A percentile compares a stretch with the other conserved stretches of the same genome.
Evolutionary conservation across 768 basidiomycete species (phyloP).

Genomic region (Podaxis sp.): DNA sequence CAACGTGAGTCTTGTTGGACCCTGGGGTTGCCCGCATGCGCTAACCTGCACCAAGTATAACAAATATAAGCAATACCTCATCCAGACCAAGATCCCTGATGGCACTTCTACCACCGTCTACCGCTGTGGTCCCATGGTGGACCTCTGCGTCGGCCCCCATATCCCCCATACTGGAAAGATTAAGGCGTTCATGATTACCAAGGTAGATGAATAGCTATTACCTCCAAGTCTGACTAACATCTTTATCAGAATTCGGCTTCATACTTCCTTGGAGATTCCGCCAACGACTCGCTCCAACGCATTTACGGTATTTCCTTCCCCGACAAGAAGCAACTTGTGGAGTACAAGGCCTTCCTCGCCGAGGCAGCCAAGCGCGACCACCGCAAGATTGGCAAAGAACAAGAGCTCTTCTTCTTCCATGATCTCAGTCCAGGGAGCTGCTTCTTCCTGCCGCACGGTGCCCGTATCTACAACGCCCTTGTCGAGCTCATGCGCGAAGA

Average conservation of each 20-base stretch:
- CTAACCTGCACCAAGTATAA: conserved; percentile 72
- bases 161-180: conserved; percentile 98
- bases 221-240: not conserved
- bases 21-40: conserved; percentile 8
- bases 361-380: conserved; percentile 99
- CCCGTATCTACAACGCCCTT: conserved; percentile 93
- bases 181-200: conserved; percentile 96
- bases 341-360: conserved; percentile 93
- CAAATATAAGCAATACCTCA: conserved; percentile 96
- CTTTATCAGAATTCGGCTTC: conserved; percentile 86
- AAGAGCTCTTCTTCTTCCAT: conserved; percentile 99
- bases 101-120: conserved; percentile 97
- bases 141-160: conserved; percentile 95
- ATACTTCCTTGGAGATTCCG: conserved; percentile 93
- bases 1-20: conserved; percentile 50
- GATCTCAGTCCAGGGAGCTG: conserved; percentile 93
- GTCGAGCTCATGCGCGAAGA: conserved; percentile 92
- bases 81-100: conserved; percentile 93
- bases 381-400: conserved; percentile 94
- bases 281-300: conserved; percentile 92
- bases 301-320: conserved; percentile 99
- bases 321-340: conserved; percentile 90
- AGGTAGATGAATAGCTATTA: conserved; percentile 45
- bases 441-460: conserved; percentile 97
- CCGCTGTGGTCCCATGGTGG: conserved; percentile 97